A percentile compares a stretch with the other conserved stretches of the same genome.
Evolutionary conservation across 2,329 filamentous ascomycete genomes (phyloP).

Genomic region (Sporothrix variecibatus): DNA sequence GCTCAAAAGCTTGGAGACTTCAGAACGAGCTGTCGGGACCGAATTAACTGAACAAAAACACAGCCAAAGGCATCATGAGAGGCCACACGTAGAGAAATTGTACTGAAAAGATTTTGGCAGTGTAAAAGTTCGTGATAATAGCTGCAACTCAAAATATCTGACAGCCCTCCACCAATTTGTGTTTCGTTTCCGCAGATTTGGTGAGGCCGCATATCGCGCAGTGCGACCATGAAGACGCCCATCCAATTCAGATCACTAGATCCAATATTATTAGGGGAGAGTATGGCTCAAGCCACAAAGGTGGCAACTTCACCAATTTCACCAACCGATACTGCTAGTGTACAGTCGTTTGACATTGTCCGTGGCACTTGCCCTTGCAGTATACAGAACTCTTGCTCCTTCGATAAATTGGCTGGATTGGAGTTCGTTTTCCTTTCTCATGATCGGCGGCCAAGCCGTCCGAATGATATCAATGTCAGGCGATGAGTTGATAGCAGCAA

Average conservation of each 20-base stretch:
- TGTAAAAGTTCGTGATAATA: too few relatives aligned
- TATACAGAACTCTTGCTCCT: not conserved
- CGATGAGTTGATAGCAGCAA: not conserved
- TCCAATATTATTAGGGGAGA: not conserved
- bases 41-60: too few relatives aligned
- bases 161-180: not conserved
- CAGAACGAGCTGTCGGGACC: not conserved
- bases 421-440: not conserved
- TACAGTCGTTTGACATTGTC: not conserved
- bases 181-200: not conserved
- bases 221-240: not conserved
- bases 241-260: not conserved
- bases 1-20: not conserved
- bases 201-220: not conserved
- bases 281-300: not conserved
- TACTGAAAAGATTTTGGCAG: too few relatives aligned
- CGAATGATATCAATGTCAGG: not conserved
- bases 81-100: not conserved
- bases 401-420: not conserved
- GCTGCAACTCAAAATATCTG: not conserved
- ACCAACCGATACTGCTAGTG: not conserved
- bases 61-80: not conserved
- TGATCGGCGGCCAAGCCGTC: not conserved
- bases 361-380: not conserved
- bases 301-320: not conserved